phyloP scores from a whole-genome alignment of 2,329 filamentous ascomycete genomes.

The Fusarium sarcochroum region DNA sequence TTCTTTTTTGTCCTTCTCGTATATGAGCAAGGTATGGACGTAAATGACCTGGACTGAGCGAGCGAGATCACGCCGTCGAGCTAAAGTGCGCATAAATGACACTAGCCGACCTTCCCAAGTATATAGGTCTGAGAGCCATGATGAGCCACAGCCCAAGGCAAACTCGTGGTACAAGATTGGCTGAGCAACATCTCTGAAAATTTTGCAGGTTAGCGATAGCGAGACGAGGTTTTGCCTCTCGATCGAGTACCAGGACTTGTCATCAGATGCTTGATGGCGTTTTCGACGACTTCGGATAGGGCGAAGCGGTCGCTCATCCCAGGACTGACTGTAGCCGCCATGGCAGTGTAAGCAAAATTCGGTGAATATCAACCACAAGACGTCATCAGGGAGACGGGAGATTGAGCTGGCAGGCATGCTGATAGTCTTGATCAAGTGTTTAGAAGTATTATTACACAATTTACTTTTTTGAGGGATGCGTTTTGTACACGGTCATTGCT shows the following conservation, averaged over 20 bases:
- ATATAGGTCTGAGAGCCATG: neutral
- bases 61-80: slow-evolving; percentile 2
- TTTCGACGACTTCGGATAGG: fast-evolving
- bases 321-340: neutral
- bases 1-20: neutral
- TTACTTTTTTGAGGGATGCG: no score
- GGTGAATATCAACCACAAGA: neutral
- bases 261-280: neutral
- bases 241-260: slow-evolving; percentile 1
- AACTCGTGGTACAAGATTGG: slow-evolving; percentile 20
- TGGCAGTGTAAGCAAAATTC: slow-evolving; percentile 14
- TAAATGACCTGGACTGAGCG: neutral
- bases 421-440: neutral
- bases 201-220: neutral
- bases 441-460: no score
- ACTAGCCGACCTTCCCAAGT: neutral
- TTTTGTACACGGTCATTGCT: no score
- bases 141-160: slow-evolving; percentile 15
- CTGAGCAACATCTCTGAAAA: slow-evolving; percentile 1
- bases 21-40: neutral
- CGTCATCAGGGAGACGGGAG: slow-evolving; percentile 7
- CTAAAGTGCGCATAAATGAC: slow-evolving; percentile 13
- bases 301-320: neutral
- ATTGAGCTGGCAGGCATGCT: neutral
- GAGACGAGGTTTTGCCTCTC: slow-evolving; percentile 10